Percentiles rank a stretch among this genome's conserved stretches.
Conservation (phyloP, 2,329 filamentous ascomycete species). For the Trichoderma sp. region DNA sequence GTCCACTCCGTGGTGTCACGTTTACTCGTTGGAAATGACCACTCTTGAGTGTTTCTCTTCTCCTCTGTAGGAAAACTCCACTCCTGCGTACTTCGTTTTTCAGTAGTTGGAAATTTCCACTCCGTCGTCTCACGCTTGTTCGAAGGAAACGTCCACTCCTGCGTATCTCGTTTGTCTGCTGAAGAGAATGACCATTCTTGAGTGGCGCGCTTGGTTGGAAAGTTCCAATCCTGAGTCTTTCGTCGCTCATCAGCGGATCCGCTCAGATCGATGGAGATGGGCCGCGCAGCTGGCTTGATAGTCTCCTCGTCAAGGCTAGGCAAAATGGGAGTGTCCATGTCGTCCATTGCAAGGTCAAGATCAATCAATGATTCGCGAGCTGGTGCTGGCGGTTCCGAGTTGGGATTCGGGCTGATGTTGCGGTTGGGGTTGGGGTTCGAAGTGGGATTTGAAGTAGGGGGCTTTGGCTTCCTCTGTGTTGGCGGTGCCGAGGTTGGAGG, state of each 20-base stretch:
- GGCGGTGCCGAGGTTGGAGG: constrained; percentile 47
- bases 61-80: constrained; percentile 49
- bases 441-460: not conserved
- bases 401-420: not conserved
- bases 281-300: constrained; percentile 21
- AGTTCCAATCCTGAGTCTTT: constrained; percentile 22
- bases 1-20: constrained; percentile 22
- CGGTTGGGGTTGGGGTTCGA: not conserved
- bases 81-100: constrained; percentile 41
- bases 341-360: constrained; percentile 45
- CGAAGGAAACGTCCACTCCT: constrained; percentile 43
- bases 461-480: constrained; percentile 23
- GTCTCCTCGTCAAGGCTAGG: constrained; percentile 22
- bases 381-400: constrained; percentile 3
- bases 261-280: constrained; percentile 24
- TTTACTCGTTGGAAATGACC: constrained; percentile 17
- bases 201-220: constrained; percentile 18
- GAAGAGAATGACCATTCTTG: constrained; percentile 31
- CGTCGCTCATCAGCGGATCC: constrained; percentile 19
- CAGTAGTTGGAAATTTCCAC: constrained; percentile 44
- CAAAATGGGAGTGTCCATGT: constrained; percentile 23
- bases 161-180: constrained; percentile 38
- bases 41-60: constrained; percentile 18
- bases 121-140: constrained; percentile 20
- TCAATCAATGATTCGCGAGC: constrained; percentile 48